Evolutionary conservation across 2,329 filamentous ascomycete species (phyloP), one percentile per base, ranked within the genome.

Genomic region (Penicillium concentricum): DNA sequence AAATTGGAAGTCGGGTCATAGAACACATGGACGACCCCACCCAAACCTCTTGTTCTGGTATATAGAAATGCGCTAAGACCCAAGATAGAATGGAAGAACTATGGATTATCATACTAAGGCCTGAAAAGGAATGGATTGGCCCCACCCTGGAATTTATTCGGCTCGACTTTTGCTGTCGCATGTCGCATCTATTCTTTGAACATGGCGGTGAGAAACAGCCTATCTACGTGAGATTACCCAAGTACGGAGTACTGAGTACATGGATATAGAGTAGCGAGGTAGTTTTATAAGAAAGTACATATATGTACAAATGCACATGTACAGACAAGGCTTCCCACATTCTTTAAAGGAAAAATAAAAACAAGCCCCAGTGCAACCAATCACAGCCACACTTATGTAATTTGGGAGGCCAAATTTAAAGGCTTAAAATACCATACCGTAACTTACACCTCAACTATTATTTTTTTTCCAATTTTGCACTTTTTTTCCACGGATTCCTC

Each of bases 1-100:
- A 54, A 48, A 48, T 47, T 57, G 54, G 54, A 37, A 44, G 51
- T 57, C 39, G 53, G 61, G 59, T 49, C 37, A 57, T 61, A 58
- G 63, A 55, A 63, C 64, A 66, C 64, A 66, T 66, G 64, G 64
- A 35, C 41, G 42, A 34, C 44, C 37, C 54, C 57, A 47, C 62
- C 51, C 49, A 32, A 13, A 28, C 28, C 20, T 22, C 51, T 22
- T 47, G n/a, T 24, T 53, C n/a, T 43, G 62, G 62, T 61, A 65
- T 5, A 32, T 32, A 15, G 30, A 32, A 32, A 15, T 64, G 61
- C 54, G 50, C 63, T 64, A 63, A 28, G 39, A 53, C 63, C 62
- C 39, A 66, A 55, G 59, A 54, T 54, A 60, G 61, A 61, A 66
- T 62, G 62, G 57, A 54, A 42, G 57, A 58, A 48, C 54, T 50